Evolutionary conservation across 768 basidiomycete species (phyloP), one percentile per base, ranked within the genome.

Genomic region (Hortiboletus flavorubellus): DNA sequence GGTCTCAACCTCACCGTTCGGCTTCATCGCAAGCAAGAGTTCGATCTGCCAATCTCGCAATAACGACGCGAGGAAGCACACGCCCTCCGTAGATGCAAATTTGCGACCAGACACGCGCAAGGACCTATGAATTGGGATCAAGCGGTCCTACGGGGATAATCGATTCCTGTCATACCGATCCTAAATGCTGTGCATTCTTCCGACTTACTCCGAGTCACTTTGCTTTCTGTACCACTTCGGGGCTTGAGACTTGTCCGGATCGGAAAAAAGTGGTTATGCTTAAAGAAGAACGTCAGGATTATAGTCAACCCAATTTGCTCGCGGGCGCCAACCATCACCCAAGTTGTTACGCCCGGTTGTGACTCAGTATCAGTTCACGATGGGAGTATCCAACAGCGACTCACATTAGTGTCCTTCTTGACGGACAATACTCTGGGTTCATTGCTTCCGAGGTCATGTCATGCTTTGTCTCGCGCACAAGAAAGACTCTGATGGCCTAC

Each of bases 31-130:
- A 29, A 83, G 26, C 26, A 26, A 50, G 1, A 81, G 80, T 48
- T 79, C 76, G 11, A 85, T 63, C 30, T 68, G 73, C 78, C 78
- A 85, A 43, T 84, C 83, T 16, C 79, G 72, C 21, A 84, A 65
- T 8, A 84, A 61, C 60, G 74, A 67, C 1, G 80, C 74, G 18
- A 85, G 72, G 71, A 85, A 80, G 46, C 75, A 76, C 16, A 84
- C 75, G 2, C 75, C 72, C 61, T 85, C 82, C 0, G 72, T 75
- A 1, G 75, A 72, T 3, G 83, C 80, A 59, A 86, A 85, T 56
- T 76, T 80, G 30, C 80, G 71, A 5, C 83, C 84, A 83, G 67
- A 56, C 84, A 86, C 15, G 65, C 61, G 15, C 82, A 76, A 31
- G 81, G 80, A 45, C 80, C 79, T 76, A 56, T 26, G 56, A 14